Percentiles rank a stretch among this genome's conserved stretches.
phyloP scores from a whole-genome alignment of 257 asterid genomes.

The Petunia axillaris region DNA sequence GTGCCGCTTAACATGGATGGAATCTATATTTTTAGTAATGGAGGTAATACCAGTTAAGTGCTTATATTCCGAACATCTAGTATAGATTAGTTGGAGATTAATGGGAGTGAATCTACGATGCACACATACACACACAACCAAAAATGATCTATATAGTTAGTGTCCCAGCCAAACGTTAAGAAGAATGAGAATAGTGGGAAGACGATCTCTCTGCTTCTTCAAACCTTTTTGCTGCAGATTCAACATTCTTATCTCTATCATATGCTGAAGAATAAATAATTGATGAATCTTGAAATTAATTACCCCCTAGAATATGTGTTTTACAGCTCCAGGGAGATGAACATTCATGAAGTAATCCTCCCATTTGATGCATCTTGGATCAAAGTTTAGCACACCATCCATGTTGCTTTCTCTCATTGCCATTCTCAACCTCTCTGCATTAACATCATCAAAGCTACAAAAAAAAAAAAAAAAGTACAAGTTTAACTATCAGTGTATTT shows the following conservation, averaged over 20 bases:
- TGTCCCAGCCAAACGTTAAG: too few species aligned
- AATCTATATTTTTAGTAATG: too few species aligned
- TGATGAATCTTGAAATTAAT: not conserved
- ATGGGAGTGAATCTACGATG: too few species aligned
- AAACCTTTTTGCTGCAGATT: not conserved
- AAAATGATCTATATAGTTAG: too few species aligned
- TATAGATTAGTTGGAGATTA: too few species aligned
- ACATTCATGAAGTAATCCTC: conserved; percentile 58
- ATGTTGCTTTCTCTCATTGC: conserved; percentile 29
- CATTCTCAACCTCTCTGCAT: conserved; percentile 53
- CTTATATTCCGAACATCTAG: too few species aligned
- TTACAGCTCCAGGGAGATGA: conserved; percentile 57
- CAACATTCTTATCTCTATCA: not conserved
- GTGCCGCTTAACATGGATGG: too few species aligned
- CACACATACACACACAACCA: too few species aligned
- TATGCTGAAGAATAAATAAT: not conserved
- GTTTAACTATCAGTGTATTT: not conserved
- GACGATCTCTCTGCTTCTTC: too few species aligned
- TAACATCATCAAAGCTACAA: conserved; percentile 60
- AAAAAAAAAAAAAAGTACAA: too few species aligned
- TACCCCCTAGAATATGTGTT: conserved; percentile 39
- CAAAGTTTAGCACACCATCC: conserved; percentile 46
- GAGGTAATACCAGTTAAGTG: too few species aligned
- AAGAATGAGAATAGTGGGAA: too few species aligned
- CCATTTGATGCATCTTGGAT: conserved; percentile 56